phyloP scores from a whole-genome alignment of 805 yeast genomes.

The Hyphopichia homilentoma region DNA sequence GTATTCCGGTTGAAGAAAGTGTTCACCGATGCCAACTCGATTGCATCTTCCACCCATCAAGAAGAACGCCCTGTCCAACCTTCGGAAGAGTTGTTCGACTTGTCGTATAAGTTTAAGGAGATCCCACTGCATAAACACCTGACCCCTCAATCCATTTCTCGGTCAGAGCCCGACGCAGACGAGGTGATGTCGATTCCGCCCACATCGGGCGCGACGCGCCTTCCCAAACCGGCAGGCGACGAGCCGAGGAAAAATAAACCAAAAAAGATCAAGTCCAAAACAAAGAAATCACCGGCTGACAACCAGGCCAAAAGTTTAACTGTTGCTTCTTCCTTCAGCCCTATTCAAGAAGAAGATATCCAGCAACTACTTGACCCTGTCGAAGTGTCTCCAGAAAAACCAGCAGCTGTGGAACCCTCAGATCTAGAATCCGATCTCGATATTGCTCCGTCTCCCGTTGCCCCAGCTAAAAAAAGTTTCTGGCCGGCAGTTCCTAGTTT shows the following conservation, averaged over 20 bases:
- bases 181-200: too few relatives aligned
- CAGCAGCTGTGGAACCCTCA: too few relatives aligned
- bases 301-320: conserved; percentile 1
- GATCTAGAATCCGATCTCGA: too few relatives aligned
- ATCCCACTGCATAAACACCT: background rate
- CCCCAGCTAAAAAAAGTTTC: too few relatives aligned
- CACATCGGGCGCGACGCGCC: too few relatives aligned
- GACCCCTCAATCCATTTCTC: too few relatives aligned
- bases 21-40: conserved; percentile 3
- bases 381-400: too few relatives aligned
- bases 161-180: conserved; percentile 11
- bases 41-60: conserved; percentile 1
- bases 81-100: conserved; percentile 27
- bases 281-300: background rate
- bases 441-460: too few relatives aligned
- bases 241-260: background rate
- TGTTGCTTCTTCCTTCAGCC: conserved; percentile 7
- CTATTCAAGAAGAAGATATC: conserved; percentile 53
- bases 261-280: background rate
- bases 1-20: conserved; percentile 31
- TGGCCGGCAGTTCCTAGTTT: too few relatives aligned
- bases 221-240: background rate
- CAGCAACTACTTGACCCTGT: conserved; percentile 76
- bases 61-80: conserved; percentile 1
- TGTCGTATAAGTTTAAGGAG: conserved; percentile 22